A percentile compares a stretch with the other conserved stretches of the same genome.
Conservation (phyloP, 2,329 filamentous ascomycete species). For the Fusarium albosuccineum region DNA sequence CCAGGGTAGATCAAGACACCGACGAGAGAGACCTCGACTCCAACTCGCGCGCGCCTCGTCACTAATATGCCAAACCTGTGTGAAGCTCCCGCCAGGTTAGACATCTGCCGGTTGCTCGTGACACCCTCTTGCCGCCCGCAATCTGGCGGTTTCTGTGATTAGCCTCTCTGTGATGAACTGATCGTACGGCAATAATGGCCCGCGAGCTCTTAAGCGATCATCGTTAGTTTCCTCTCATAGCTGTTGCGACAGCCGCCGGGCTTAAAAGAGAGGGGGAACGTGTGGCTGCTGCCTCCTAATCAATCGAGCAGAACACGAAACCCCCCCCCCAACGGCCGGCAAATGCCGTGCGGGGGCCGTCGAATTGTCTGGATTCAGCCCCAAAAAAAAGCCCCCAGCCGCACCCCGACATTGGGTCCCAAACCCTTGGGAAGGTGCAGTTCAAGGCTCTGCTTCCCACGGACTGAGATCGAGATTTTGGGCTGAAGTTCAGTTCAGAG, state of each 20-base stretch:
- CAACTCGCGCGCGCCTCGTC: no score
- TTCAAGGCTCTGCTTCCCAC: constrained; percentile 19
- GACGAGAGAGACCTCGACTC: no score
- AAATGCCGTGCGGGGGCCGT: constrained; percentile 35
- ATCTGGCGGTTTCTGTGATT: neutral
- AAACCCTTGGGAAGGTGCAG: constrained; percentile 31
- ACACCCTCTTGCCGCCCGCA: constrained; percentile 5
- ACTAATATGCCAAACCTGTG: no score
- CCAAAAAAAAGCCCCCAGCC: constrained; percentile 25
- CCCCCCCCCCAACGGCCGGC: constrained; percentile 32
- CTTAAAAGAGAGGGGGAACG: constrained; percentile 1
- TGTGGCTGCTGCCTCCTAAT: constrained; percentile 9
- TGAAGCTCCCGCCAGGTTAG: neutral
- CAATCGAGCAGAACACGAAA: neutral
- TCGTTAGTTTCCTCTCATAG: constrained; percentile 1
- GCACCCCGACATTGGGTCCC: constrained; percentile 32
- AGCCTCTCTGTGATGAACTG: neutral
- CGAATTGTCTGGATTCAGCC: constrained; percentile 38
- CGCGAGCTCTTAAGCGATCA: no score
- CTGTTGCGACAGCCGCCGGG: neutral
- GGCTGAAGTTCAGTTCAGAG: constrained; percentile 4
- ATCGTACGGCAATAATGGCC: no score
- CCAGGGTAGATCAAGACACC: no score
- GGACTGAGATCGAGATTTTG: constrained; percentile 35
- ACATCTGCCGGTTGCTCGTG: neutral